These are phyloP conservation scores for Candida golubevii DNA, from an alignment of 805 yeast species.

Conservation along the genomic window DNA sequence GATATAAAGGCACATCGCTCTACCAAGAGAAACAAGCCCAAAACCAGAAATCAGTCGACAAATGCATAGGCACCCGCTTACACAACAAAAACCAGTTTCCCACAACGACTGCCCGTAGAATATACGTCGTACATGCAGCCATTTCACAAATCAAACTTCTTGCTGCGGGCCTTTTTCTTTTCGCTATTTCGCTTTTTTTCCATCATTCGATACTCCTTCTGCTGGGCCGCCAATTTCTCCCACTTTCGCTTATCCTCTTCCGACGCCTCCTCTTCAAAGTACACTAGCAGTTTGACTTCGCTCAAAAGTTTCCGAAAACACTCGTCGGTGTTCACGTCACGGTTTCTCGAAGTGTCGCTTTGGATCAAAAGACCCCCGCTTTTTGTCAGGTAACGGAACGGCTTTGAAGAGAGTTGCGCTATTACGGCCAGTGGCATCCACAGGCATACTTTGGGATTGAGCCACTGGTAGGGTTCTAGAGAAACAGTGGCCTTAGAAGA, in stretches of 20 bases:
- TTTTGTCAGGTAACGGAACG: slow-evolving; percentile 53
- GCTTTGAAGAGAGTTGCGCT: slow-evolving; percentile 33
- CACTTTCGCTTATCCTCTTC: slow-evolving; percentile 48
- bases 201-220: slow-evolving; percentile 29
- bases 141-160: slow-evolving; percentile 26
- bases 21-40: too few relatives aligned
- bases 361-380: slow-evolving; percentile 54
- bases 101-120: too few relatives aligned
- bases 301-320: slow-evolving; percentile 58
- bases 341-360: slow-evolving; percentile 54
- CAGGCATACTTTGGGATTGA: slow-evolving; percentile 29
- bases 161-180: slow-evolving; percentile 34
- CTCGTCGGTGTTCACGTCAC: slow-evolving; percentile 51
- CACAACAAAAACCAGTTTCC: too few relatives aligned
- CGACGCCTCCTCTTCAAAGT: slow-evolving; percentile 45
- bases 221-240: slow-evolving; percentile 35
- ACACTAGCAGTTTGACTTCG: slow-evolving; percentile 46
- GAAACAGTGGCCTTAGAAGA: slow-evolving; percentile 63
- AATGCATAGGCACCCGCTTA: too few relatives aligned
- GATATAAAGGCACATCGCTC: too few relatives aligned
- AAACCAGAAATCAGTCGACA: too few relatives aligned
- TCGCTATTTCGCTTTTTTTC: slow-evolving; percentile 37
- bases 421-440: slow-evolving; percentile 61
- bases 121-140: too few relatives aligned
- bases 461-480: slow-evolving; percentile 41